phyloP scores from a whole-genome alignment of 1,284 basidiomycete genomes.

The Cryptococcus floricola region DNA sequence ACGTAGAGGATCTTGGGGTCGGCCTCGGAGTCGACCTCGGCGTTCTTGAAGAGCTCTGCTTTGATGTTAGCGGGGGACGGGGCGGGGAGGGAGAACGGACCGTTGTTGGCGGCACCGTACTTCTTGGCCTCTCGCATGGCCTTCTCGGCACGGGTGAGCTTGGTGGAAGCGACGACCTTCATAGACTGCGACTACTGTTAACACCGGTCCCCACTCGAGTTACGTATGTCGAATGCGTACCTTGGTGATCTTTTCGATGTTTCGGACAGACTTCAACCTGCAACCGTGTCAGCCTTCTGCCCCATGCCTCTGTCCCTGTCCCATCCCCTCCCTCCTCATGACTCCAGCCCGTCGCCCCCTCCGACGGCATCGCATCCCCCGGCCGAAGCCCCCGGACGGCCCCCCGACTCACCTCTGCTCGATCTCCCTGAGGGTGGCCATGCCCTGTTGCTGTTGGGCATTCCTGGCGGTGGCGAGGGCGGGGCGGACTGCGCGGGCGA shows the following conservation, averaged over 20 bases:
- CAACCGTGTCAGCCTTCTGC: not conserved
- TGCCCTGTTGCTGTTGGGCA: slow-evolving; percentile 64
- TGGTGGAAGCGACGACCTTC: slow-evolving; percentile 99
- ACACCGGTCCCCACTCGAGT: not conserved
- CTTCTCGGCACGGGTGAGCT: slow-evolving; percentile 89
- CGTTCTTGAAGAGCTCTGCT: slow-evolving; percentile 75
- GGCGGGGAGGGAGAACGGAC: slow-evolving; percentile 54
- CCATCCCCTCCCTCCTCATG: not conserved
- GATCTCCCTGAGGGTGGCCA: slow-evolving; percentile 96
- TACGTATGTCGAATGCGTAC: slow-evolving; percentile 52
- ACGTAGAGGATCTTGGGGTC: slow-evolving; percentile 76
- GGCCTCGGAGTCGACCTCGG: slow-evolving; percentile 55
- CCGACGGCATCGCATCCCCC: not conserved
- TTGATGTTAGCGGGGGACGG: not conserved
- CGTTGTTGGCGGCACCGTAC: slow-evolving; percentile 90
- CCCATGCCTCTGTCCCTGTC: not conserved
- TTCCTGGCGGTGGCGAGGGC: slow-evolving; percentile 54
- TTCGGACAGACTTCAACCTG: slow-evolving; percentile 81
- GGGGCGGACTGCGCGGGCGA: slow-evolving; percentile 62
- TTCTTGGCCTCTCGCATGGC: slow-evolving; percentile 92
- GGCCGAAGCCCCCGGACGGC: not conserved
- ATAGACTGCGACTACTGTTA: slow-evolving; percentile 65
- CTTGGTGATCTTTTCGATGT: slow-evolving; percentile 99
- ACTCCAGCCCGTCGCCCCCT: not conserved
- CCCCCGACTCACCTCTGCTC: slow-evolving; percentile 64